Evolutionary conservation across 352 stramenopile species (phyloP).

Genomic region (Phytopythium aichiense): DNA sequence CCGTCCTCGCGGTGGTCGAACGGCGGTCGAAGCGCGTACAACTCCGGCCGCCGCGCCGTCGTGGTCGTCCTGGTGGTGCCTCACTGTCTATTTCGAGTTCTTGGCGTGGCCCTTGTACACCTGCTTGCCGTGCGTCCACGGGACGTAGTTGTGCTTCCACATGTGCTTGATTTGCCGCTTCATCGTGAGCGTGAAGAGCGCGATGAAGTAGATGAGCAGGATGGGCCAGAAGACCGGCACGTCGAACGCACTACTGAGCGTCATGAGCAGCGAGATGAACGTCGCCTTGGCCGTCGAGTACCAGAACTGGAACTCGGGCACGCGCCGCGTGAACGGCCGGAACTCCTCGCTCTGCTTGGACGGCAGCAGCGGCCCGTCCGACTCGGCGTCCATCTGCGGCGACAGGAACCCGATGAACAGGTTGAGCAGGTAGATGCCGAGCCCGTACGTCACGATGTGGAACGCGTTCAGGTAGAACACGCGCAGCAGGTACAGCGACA

Average conservation of each 20-base stretch:
- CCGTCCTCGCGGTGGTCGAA: neutral
- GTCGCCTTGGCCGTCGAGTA: slow-evolving; percentile 89
- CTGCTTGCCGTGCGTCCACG: slow-evolving; percentile 94
- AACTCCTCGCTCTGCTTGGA: slow-evolving; percentile 90
- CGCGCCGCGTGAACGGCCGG: slow-evolving; percentile 88
- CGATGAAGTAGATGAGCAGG: slow-evolving; percentile 98
- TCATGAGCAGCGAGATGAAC: slow-evolving; percentile 94
- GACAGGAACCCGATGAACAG: slow-evolving; percentile 99
- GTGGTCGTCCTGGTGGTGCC: neutral
- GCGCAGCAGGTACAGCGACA: slow-evolving; percentile 92
- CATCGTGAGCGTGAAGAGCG: slow-evolving; percentile 99
- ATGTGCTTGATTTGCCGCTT: slow-evolving; percentile 99
- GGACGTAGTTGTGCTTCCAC: slow-evolving; percentile 99
- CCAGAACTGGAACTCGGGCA: slow-evolving; percentile 99
- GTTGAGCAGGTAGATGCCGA: slow-evolving; percentile 99
- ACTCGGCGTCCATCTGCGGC: slow-evolving; percentile 87
- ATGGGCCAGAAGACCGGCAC: slow-evolving; percentile 99
- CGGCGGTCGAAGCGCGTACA: neutral
- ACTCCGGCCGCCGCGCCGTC: neutral
- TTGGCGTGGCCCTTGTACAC: slow-evolving; percentile 91
- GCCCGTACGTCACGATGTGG: slow-evolving; percentile 98
- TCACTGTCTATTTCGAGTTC: slow-evolving; percentile 64
- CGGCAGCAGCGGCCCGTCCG: slow-evolving; percentile 87
- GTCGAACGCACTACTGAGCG: slow-evolving; percentile 98
- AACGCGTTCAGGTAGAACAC: slow-evolving; percentile 93